Evolutionary conservation across 1,284 basidiomycete genomes (phyloP).

Genomic region (Cryptococcus floricola): DNA sequence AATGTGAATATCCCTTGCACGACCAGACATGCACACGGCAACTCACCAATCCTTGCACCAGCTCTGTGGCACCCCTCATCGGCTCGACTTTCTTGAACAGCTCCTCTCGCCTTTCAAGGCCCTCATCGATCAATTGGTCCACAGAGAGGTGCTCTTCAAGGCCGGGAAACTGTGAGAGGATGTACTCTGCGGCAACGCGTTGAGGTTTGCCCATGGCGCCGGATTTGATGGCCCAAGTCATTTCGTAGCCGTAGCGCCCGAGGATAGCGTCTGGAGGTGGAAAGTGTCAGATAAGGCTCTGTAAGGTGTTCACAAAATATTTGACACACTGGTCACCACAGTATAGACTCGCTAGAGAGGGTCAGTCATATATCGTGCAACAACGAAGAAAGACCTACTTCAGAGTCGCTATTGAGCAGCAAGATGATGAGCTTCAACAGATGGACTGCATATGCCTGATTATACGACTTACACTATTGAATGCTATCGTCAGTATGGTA

Average conservation of each 20-base stretch:
- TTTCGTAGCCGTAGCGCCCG: constrained; percentile 40
- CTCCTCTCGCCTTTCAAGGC: constrained; percentile 40
- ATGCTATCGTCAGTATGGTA: not conserved
- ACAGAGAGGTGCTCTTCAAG: constrained; percentile 41
- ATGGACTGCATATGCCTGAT: not conserved
- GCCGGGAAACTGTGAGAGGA: constrained; percentile 41
- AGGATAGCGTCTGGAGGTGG: constrained; percentile 40
- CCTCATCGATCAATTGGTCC: constrained; percentile 44
- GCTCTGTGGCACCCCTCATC: constrained; percentile 44
- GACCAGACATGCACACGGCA: not conserved
- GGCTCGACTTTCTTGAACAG: constrained; percentile 43
- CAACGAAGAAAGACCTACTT: not conserved
- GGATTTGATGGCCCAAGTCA: constrained; percentile 50
- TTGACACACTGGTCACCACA: constrained; percentile 21
- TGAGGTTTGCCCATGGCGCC: constrained; percentile 49
- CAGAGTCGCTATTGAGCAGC: not conserved
- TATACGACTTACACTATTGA: not conserved
- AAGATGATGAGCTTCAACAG: not conserved
- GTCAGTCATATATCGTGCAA: not conserved
- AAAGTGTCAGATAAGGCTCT: not conserved
- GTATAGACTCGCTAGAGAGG: constrained; percentile 23
- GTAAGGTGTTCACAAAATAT: not conserved
- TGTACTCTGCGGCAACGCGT: constrained; percentile 37
- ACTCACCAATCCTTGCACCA: constrained; percentile 44
- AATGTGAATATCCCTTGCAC: not conserved